These are phyloP conservation scores for Myochromella boudieri DNA, from an alignment of 768 basidiomycete species.

Conservation along the genomic window DNA sequence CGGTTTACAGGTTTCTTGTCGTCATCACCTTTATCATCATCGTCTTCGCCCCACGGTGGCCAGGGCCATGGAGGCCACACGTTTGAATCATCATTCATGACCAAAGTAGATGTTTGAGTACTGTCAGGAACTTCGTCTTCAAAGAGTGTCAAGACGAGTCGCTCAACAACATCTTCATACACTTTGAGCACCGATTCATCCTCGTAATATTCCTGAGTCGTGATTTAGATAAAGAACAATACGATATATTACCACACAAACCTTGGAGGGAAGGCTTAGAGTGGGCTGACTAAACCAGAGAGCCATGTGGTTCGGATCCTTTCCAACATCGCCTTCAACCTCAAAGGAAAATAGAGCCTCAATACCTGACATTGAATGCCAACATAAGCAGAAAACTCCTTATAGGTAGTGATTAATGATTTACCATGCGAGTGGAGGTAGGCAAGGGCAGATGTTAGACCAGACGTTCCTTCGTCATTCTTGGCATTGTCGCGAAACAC, in stretches of 20 bases:
- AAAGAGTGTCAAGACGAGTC: constrained; percentile 61
- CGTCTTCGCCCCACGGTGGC: constrained; percentile 81
- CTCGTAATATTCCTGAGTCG: constrained; percentile 79
- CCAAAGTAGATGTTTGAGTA: constrained; percentile 17
- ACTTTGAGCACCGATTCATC: constrained; percentile 69
- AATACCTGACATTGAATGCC: constrained; percentile 51
- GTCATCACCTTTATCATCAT: constrained; percentile 41
- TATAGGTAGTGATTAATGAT: constrained; percentile 13
- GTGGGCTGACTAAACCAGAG: constrained; percentile 83
- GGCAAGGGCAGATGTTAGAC: constrained; percentile 78
- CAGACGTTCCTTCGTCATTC: constrained; percentile 29
- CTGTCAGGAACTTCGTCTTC: constrained; percentile 32
- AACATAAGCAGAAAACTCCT: not conserved
- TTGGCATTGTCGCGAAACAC: constrained; percentile 44
- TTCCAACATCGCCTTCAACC: constrained; percentile 86
- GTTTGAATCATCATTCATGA: constrained; percentile 38
- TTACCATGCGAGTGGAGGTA: constrained; percentile 86
- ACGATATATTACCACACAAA: constrained; percentile 21
- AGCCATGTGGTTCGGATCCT: constrained; percentile 83
- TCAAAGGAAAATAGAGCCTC: constrained; percentile 75
- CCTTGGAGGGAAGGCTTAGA: constrained; percentile 87
- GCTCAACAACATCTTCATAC: constrained; percentile 68
- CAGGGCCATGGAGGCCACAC: constrained; percentile 83
- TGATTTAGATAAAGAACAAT: not conserved
- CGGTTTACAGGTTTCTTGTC: constrained; percentile 50